Evolutionary conservation across 148 eudicot genomes (phyloP).

Genomic region (Rheum nobile): DNA sequence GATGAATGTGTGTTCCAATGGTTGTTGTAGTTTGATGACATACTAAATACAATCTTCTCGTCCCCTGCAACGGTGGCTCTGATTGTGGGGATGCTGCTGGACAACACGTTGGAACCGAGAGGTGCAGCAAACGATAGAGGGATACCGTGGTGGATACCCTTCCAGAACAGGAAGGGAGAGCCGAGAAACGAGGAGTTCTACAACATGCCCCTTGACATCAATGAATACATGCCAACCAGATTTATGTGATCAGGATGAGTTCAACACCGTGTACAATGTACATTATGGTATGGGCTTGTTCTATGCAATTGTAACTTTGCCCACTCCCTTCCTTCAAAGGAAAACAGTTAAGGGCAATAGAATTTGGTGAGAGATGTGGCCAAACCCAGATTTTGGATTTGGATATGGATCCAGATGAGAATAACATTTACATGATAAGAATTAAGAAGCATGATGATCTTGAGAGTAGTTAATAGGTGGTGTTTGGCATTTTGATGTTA

Average conservation of each 20-base stretch:
- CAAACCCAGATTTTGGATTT: too few species aligned
- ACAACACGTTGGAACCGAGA: conserved; percentile 60
- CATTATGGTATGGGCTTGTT: not conserved
- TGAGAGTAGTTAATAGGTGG: not conserved
- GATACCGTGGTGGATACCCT: conserved; percentile 81
- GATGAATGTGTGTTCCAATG: not conserved
- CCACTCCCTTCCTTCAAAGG: not conserved
- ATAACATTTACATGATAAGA: too few species aligned
- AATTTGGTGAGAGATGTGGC: too few species aligned
- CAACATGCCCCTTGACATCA: conserved; percentile 60
- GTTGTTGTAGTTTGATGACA: conserved; percentile 70
- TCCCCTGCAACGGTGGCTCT: conserved; percentile 76
- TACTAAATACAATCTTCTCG: conserved; percentile 72
- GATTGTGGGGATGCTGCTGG: conserved; percentile 61
- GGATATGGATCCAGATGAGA: too few species aligned
- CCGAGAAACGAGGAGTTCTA: conserved; percentile 90
- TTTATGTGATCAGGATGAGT: conserved; percentile 28
- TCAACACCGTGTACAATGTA: too few species aligned
- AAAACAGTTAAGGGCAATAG: too few species aligned
- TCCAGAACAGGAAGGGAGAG: conserved; percentile 63
- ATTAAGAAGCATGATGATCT: too few species aligned
- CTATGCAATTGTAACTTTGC: not conserved
- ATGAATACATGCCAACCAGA: conserved; percentile 66
- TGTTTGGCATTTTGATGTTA: not conserved
- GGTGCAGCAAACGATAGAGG: conserved; percentile 50